phyloP scores from a whole-genome alignment of 225 moss, liverwort and hornwort species.

The Antitrichia curtipendula region DNA sequence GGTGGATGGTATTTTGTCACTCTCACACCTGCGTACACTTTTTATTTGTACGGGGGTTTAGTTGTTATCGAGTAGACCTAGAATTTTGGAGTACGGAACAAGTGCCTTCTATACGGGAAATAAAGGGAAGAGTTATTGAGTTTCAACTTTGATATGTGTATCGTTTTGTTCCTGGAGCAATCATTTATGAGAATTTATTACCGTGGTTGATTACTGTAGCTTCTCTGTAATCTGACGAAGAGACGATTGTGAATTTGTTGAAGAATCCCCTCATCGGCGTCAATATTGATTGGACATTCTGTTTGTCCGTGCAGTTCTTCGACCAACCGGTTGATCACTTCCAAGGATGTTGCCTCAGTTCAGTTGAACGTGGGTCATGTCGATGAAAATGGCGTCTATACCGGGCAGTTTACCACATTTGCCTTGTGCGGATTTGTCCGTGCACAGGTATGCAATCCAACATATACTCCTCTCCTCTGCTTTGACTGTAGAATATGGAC shows the following conservation, averaged over 20 bases:
- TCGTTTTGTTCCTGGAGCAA: background rate
- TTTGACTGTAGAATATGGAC: background rate
- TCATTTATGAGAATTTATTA: background rate
- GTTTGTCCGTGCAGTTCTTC: slow-evolving; percentile 5
- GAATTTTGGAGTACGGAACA: background rate
- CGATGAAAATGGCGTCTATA: slow-evolving; percentile 21
- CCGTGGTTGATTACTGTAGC: background rate
- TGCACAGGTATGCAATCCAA: slow-evolving; percentile 4
- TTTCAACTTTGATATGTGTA: background rate
- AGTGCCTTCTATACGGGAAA: background rate
- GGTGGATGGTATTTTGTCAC: background rate
- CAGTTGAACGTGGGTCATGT: slow-evolving; percentile 29
- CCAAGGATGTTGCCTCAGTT: slow-evolving; percentile 24
- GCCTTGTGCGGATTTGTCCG: slow-evolving; percentile 29
- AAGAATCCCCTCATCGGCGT: background rate
- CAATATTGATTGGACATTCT: background rate
- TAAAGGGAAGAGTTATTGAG: background rate
- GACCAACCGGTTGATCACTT: slow-evolving; percentile 33
- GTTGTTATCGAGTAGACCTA: background rate
- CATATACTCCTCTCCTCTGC: background rate
- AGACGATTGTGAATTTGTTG: background rate
- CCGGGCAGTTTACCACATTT: slow-evolving; percentile 23
- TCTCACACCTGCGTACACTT: background rate
- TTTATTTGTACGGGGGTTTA: background rate
- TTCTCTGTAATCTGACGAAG: background rate